These are phyloP conservation scores for Lenwebbia sp. DNA, from an alignment of 345 rosid genomes.

Conservation along the genomic window DNA sequence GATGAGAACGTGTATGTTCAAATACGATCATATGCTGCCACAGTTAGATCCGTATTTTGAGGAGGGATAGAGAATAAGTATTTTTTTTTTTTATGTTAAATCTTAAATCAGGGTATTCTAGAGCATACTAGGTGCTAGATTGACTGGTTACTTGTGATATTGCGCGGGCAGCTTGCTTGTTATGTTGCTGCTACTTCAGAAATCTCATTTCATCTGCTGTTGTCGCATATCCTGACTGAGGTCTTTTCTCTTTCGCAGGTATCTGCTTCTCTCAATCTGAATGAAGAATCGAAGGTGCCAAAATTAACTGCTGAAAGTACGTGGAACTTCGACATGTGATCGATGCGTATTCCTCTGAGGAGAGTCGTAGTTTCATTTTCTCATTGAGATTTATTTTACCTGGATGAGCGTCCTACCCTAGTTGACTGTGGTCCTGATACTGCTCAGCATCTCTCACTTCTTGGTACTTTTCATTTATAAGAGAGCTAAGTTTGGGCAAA, in stretches of 20 bases:
- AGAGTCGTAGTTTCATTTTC: background rate
- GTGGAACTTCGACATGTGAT: slow-evolving; percentile 65
- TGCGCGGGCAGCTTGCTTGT: background rate
- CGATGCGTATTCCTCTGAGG: background rate
- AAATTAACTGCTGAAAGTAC: slow-evolving; percentile 63
- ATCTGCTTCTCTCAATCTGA: slow-evolving; percentile 53
- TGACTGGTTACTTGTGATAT: background rate
- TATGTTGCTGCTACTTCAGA: background rate
- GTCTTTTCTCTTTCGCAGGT: slow-evolving; percentile 23
- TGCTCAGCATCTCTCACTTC: background rate
- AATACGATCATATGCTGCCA: background rate
- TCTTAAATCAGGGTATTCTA: background rate
- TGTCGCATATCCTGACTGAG: background rate
- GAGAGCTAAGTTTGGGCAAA: background rate
- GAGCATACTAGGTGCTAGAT: background rate
- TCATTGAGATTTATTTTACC: background rate
- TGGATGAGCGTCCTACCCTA: slow-evolving; percentile 2
- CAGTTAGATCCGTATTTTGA: background rate
- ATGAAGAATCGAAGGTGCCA: slow-evolving; percentile 53
- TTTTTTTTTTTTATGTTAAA: background rate
- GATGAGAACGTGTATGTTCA: background rate
- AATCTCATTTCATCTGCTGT: background rate
- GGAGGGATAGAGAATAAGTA: background rate
- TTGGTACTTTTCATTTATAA: background rate
- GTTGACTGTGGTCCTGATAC: background rate